phyloP scores from a whole-genome alignment of 805 yeast genomes.

The Ogataea saltuana region DNA sequence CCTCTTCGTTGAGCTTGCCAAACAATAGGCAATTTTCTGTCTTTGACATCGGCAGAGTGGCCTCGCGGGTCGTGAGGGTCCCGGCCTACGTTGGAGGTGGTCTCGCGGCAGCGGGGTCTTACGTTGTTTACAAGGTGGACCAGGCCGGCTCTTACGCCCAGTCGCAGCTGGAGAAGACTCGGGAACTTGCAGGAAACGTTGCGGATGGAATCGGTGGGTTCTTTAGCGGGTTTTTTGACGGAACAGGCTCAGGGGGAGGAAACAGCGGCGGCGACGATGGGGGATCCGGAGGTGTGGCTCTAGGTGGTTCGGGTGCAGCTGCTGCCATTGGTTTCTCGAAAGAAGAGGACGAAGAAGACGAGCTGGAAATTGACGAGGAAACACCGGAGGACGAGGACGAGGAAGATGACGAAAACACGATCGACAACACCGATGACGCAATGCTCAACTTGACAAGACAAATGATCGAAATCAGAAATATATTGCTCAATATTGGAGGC shows the following conservation, averaged over 20 bases:
- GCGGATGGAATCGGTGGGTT: slow-evolving; percentile 44
- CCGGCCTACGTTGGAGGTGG: slow-evolving; percentile 91
- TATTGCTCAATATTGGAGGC: slow-evolving; percentile 71
- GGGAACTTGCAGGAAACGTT: slow-evolving; percentile 60
- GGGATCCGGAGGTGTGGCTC: slow-evolving; percentile 37
- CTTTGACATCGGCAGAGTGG: slow-evolving; percentile 50
- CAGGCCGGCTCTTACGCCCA: slow-evolving; percentile 75
- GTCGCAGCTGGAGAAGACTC: slow-evolving; percentile 61
- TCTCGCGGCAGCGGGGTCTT: slow-evolving; percentile 91
- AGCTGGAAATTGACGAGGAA: slow-evolving; percentile 33
- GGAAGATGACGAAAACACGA: slow-evolving; percentile 35
- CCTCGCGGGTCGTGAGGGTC: slow-evolving; percentile 54
- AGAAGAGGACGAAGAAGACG: slow-evolving; percentile 27
- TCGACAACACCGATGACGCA: slow-evolving; percentile 63
- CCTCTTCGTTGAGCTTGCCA: slow-evolving; percentile 5
- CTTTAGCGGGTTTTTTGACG: slow-evolving; percentile 30
- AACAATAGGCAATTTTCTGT: slow-evolving; percentile 31
- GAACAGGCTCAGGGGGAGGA: slow-evolving; percentile 34
- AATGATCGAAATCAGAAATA: slow-evolving; percentile 92
- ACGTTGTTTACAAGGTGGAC: slow-evolving; percentile 87
- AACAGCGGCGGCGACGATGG: slow-evolving; percentile 35
- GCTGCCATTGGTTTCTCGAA: slow-evolving; percentile 43
- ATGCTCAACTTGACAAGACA: slow-evolving; percentile 89
- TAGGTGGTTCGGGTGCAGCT: slow-evolving; percentile 59
- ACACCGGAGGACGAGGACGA: slow-evolving; percentile 48